These are phyloP conservation scores for Paspalum notatum DNA, from an alignment of 176 grass and related monocot genomes.

Conservation along the genomic window DNA sequence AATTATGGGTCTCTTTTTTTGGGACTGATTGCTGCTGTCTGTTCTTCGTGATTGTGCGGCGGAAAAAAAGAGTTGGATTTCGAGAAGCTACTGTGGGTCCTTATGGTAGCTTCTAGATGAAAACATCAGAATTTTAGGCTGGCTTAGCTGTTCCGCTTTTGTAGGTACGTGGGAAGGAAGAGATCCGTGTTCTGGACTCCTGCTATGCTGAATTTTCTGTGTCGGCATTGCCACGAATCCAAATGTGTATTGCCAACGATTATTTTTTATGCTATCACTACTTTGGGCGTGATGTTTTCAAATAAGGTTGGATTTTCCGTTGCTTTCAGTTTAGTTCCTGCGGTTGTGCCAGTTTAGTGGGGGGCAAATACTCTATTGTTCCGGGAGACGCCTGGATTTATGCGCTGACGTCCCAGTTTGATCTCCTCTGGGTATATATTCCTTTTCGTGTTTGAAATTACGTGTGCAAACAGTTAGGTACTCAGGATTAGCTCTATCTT, in stretches of 20 bases:
- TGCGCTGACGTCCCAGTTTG: background rate
- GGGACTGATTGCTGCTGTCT: background rate
- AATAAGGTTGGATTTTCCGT: background rate
- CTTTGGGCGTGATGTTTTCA: background rate
- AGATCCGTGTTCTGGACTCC: slow-evolving; percentile 12
- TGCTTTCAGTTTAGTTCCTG: background rate
- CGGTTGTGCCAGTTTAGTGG: slow-evolving; percentile 22
- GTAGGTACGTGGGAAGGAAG: background rate
- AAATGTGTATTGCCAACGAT: background rate
- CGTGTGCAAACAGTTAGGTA: background rate
- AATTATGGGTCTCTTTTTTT: background rate
- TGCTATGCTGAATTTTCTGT: background rate
- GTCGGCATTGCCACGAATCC: background rate
- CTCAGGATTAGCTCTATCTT: background rate
- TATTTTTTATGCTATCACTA: background rate
- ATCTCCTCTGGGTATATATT: background rate
- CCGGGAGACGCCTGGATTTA: background rate
- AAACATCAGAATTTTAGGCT: background rate
- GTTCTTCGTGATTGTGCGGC: background rate
- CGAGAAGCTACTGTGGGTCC: background rate
- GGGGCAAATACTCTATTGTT: background rate
- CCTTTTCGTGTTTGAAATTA: background rate
- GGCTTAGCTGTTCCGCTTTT: background rate
- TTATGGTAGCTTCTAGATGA: background rate
- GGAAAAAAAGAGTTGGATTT: background rate